Conservation (phyloP, 2,329 filamentous ascomycete species). For the Chalara sp. region DNA sequence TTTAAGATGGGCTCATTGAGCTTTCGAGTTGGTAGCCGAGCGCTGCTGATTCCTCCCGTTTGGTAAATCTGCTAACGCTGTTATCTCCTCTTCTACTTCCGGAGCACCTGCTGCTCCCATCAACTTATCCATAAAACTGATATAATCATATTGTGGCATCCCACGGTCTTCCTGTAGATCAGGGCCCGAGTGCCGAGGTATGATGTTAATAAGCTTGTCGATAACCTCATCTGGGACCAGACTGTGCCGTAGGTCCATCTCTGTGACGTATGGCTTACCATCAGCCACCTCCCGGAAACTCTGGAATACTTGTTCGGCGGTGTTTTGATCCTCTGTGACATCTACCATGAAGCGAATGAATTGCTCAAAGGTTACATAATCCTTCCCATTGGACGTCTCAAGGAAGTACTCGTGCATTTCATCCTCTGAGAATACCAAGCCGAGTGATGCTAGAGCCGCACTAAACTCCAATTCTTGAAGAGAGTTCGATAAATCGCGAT, state of each 20-base stretch:
- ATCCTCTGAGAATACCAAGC: slow-evolving; percentile 91
- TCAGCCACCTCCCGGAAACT: slow-evolving; percentile 96
- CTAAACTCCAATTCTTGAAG: slow-evolving; percentile 93
- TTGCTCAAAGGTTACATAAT: slow-evolving; percentile 91
- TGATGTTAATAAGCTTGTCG: slow-evolving; percentile 80
- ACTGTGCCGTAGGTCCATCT: slow-evolving; percentile 91
- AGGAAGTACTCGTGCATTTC: slow-evolving; percentile 97
- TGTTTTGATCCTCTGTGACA: slow-evolving; percentile 98
- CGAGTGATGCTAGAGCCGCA: slow-evolving; percentile 88
- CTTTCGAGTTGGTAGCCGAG: slow-evolving; percentile 1
- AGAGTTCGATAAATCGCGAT: slow-evolving; percentile 84
- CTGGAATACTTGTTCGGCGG: slow-evolving; percentile 96
- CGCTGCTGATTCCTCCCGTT: slow-evolving; percentile 21
- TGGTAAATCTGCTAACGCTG: slow-evolving; percentile 16
- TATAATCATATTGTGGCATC: slow-evolving; percentile 88
- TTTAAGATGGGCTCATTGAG: slow-evolving; percentile 8
- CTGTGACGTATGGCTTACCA: slow-evolving; percentile 97
- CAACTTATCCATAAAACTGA: slow-evolving; percentile 91
- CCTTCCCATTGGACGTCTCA: slow-evolving; percentile 72
- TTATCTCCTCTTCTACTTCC: slow-evolving; percentile 9
- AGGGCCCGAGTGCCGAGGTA: slow-evolving; percentile 77
- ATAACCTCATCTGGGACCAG: slow-evolving; percentile 97
- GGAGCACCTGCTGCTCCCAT: slow-evolving; percentile 35
- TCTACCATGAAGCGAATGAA: slow-evolving; percentile 99
- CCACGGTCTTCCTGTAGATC: slow-evolving; percentile 82